Evolutionary conservation across 805 yeast genomes (phyloP), one percentile per base, ranked within the genome.

Genomic region (Candida xyloterini): DNA sequence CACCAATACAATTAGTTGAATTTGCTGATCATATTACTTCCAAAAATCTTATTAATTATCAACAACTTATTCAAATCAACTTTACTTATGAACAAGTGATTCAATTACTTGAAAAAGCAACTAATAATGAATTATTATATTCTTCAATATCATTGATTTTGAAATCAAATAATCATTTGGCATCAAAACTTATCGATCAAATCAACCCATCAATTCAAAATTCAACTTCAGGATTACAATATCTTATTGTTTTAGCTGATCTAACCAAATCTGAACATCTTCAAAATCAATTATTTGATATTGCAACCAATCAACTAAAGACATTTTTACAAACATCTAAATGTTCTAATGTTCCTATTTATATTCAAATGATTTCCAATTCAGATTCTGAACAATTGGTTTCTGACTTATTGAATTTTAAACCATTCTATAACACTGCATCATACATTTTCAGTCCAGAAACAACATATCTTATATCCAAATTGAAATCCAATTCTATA

Each of bases 391-490:
- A 23, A 11, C 4, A 18, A 8, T 14, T 39, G 16, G 15, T 51
- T n/a, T 15, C 42, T 18, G 30, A 42, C 24, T 33, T 60, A 15
- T 24, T 53, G 29, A 32, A 27, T n/a, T 27, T 40, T 26, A 60
- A 55, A 13, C 36, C 57, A 34, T 58, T 74, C 59, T 48, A 50
- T 32, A 51, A 58, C 21, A 52, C 43, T 50, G 66, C 63, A 16
- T 63, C 48, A 18, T 52, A 46, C 20, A 58, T 59, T 25, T 55
- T 57, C 27, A 51, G 61, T 11, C 39, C 43, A 10, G 58, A 59
- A 28, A 57, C 54, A 46, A 53, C 52, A 7, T 13, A 38, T 4
- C 32, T 52, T 10, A 20, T 57, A 5, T 15, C 41, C 7, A 13
- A 13, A 1, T 14, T 24, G 15, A 15, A 13, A 8, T 11, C 21